Evolutionary conservation across 495 filamentous ascomycete genomes (phyloP).

Genomic region (Penicillium manginii): DNA sequence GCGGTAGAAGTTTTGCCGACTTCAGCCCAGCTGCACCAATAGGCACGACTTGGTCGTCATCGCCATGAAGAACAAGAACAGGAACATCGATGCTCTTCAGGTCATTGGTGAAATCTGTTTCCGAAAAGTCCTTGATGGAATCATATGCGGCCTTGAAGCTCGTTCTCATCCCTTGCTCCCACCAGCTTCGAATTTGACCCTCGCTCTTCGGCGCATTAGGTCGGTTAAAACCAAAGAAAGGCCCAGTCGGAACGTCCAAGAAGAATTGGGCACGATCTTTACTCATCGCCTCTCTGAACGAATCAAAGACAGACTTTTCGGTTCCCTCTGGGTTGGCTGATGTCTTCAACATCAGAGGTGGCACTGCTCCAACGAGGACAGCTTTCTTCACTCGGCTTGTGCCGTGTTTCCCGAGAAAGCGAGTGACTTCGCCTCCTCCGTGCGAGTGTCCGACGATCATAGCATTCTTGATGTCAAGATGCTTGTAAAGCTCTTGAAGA

Average conservation of each 20-base stretch:
- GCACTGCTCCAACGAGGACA: slow-evolving; percentile 41
- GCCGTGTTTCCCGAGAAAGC: slow-evolving; percentile 38
- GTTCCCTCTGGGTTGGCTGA: slow-evolving; percentile 34
- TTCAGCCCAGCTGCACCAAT: slow-evolving; percentile 32
- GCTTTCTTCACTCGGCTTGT: slow-evolving; percentile 39
- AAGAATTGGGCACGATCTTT: slow-evolving; percentile 45
- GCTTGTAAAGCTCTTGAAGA: slow-evolving; percentile 37
- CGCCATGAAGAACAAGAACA: slow-evolving; percentile 42
- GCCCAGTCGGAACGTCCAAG: slow-evolving; percentile 42
- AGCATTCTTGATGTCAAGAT: slow-evolving; percentile 36
- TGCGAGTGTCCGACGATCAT: slow-evolving; percentile 47
- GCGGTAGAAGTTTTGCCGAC: slow-evolving; percentile 37
- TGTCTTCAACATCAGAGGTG: slow-evolving; percentile 41
- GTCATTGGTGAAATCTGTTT: slow-evolving; percentile 47
- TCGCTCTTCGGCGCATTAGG: slow-evolving; percentile 34
- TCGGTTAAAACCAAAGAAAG: slow-evolving; percentile 51
- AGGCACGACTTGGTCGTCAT: slow-evolving; percentile 46
- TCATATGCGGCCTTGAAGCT: slow-evolving; percentile 43
- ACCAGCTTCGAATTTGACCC: slow-evolving; percentile 46
- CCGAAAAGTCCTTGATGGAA: slow-evolving; percentile 41
- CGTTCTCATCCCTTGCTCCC: slow-evolving; percentile 43
- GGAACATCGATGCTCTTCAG: slow-evolving; percentile 45
- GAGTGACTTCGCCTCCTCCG: slow-evolving; percentile 45
- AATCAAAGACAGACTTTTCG: slow-evolving; percentile 40
- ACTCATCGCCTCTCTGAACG: slow-evolving; percentile 37